Conservation (phyloP, 441 rosid genomes). For the Populus trichocarpa region DNA sequence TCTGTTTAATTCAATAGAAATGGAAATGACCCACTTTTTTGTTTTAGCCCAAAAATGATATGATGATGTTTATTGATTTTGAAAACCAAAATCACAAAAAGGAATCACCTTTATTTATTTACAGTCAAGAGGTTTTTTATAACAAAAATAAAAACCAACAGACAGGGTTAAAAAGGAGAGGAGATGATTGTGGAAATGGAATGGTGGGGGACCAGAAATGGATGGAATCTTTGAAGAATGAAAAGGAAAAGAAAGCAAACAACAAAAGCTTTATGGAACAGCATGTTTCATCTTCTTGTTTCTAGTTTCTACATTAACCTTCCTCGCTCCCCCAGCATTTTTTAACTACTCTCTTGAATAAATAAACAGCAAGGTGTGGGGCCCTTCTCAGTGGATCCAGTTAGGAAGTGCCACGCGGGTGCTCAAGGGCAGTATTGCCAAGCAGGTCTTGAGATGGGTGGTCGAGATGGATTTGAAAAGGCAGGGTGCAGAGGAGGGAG, state of each 20-base stretch:
- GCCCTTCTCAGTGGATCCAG: neutral
- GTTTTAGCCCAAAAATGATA: conserved; percentile 28
- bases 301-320: neutral
- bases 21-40: conserved; percentile 9
- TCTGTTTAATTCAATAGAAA: conserved; percentile 18
- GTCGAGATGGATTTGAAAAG: neutral
- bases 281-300: neutral
- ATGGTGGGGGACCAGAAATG: conserved; percentile 30
- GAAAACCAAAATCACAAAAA: conserved; percentile 29
- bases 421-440: neutral
- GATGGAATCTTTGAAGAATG: conserved; percentile 44
- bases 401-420: neutral
- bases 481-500: neutral
- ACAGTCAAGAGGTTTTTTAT: conserved; percentile 10
- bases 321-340: neutral
- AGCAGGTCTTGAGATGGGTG: neutral
- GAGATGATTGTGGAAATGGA: conserved; percentile 23
- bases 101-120: neutral
- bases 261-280: neutral
- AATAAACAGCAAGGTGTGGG: neutral
- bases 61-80: conserved; percentile 32
- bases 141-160: neutral
- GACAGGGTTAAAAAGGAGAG: conserved; percentile 11
- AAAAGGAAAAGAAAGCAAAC: neutral
- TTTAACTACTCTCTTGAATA: neutral